These are phyloP conservation scores for Tylopilus sp. DNA, from an alignment of 1,284 basidiomycete genomes.

Conservation along the genomic window DNA sequence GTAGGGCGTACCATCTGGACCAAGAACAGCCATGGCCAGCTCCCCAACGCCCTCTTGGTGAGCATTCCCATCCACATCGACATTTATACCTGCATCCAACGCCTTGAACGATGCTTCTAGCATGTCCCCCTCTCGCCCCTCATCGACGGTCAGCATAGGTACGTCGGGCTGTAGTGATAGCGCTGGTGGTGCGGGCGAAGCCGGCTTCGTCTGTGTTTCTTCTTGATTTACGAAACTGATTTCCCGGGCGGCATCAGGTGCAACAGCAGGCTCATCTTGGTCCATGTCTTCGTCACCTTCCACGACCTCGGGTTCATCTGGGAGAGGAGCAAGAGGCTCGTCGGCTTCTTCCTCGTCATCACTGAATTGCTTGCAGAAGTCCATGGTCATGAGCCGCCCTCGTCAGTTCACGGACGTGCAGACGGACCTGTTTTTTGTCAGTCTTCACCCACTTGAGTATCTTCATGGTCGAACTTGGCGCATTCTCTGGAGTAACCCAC, in stretches of 20 bases:
- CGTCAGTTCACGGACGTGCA: not conserved
- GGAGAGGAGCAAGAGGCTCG: conserved; percentile 71
- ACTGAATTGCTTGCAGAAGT: conserved; percentile 61
- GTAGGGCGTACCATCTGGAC: conserved; percentile 58
- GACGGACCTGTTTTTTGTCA: conserved; percentile 62
- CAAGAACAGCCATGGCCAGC: conserved; percentile 60
- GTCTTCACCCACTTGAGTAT: conserved; percentile 73
- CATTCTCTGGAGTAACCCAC: conserved; percentile 56
- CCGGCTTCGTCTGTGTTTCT: conserved; percentile 53
- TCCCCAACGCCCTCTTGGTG: conserved; percentile 36
- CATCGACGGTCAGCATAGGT: conserved; percentile 33
- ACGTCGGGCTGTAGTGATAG: conserved; percentile 37
- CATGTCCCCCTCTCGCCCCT: conserved; percentile 29
- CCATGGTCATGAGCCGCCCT: conserved; percentile 7
- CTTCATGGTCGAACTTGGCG: conserved; percentile 55
- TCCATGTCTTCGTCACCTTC: conserved; percentile 61
- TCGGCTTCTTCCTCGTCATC: conserved; percentile 75
- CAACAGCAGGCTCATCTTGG: conserved; percentile 60
- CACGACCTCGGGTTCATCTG: conserved; percentile 64
- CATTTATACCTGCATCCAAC: conserved; percentile 42
- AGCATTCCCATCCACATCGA: conserved; percentile 32
- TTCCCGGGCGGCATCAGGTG: conserved; percentile 35
- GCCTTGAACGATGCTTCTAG: conserved; percentile 49
- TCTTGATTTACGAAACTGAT: conserved; percentile 33
- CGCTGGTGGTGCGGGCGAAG: conserved; percentile 55